A percentile compares a stretch with the other conserved stretches of the same genome.
These are phyloP conservation scores for Xylaria sp. DNA, from an alignment of 2,329 filamentous ascomycete species.

Conservation along the genomic window DNA sequence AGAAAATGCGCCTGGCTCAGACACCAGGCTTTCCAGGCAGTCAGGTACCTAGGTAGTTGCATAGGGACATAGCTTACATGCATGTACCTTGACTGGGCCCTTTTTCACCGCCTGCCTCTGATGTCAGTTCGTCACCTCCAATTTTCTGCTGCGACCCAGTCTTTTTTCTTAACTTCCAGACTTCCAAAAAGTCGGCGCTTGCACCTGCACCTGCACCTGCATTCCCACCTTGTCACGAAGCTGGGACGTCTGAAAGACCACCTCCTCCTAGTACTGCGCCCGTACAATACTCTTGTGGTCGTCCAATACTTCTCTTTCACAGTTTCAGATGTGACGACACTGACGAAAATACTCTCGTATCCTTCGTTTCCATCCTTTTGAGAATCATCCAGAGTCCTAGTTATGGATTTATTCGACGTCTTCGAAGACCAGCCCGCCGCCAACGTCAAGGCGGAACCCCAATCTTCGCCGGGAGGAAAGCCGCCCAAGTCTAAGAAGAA, in stretches of 20 bases:
- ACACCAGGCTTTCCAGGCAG: too few relatives aligned
- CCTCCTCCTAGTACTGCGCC: not conserved
- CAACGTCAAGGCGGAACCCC: conserved; percentile 45
- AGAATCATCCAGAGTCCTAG: conserved; percentile 9
- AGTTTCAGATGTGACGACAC: not conserved
- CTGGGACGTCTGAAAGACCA: not conserved
- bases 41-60: not conserved
- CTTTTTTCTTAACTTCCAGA: conserved; percentile 18
- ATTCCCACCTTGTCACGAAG: conserved; percentile 1
- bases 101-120: conserved; percentile 30
- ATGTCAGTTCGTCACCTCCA: conserved; percentile 13
- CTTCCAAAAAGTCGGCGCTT: conserved; percentile 23
- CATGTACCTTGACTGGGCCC: conserved; percentile 2
- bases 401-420: conserved; percentile 79
- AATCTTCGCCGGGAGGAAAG: conserved; percentile 37
- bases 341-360: too few relatives aligned
- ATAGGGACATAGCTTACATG: too few relatives aligned
- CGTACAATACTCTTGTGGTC: not conserved
- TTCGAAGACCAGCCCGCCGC: conserved; percentile 68
- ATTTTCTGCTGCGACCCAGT: conserved; percentile 34
- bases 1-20: not conserved
- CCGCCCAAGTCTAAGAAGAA: conserved; percentile 49
- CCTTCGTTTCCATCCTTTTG: not conserved
- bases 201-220: conserved; percentile 4
- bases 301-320: not conserved